phyloP scores from a whole-genome alignment of 345 rosid genomes.

The Hirschfeldia incana region DNA sequence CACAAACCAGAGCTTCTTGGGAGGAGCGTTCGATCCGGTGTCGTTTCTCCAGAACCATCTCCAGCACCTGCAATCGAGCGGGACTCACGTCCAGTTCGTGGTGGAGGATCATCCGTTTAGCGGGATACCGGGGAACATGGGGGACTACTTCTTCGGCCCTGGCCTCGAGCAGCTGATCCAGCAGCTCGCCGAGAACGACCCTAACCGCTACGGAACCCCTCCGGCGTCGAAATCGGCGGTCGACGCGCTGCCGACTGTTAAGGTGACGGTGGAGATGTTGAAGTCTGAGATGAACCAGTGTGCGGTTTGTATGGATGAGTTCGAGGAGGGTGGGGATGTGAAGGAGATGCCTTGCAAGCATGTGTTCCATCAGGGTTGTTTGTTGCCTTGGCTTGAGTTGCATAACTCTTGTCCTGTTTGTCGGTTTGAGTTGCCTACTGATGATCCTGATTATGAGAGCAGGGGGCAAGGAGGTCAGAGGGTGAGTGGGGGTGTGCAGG shows the following conservation, averaged over 20 bases:
- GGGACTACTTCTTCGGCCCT: slow-evolving; percentile 75
- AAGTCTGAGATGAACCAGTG: slow-evolving; percentile 63
- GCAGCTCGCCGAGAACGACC: slow-evolving; percentile 75
- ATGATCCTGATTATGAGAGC: slow-evolving; percentile 63
- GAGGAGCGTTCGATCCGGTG: slow-evolving; percentile 51
- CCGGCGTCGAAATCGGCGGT: slow-evolving; percentile 70
- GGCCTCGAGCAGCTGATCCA: slow-evolving; percentile 79
- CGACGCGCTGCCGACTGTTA: slow-evolving; percentile 54
- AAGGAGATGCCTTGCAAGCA: slow-evolving; percentile 77
- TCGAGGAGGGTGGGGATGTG: slow-evolving; percentile 52
- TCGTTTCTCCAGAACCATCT: slow-evolving; percentile 57
- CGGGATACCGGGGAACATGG: slow-evolving; percentile 43
- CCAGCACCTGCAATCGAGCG: slow-evolving; percentile 53
- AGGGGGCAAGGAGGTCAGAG: slow-evolving; percentile 37
- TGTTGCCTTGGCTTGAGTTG: slow-evolving; percentile 69
- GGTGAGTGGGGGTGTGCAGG: slow-evolving; percentile 22
- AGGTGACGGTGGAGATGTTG: slow-evolving; percentile 46
- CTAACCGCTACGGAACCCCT: slow-evolving; percentile 72
- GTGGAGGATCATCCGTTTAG: slow-evolving; percentile 49
- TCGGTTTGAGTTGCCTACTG: slow-evolving; percentile 70
- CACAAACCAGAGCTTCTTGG: slow-evolving; percentile 18
- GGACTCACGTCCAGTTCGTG: slow-evolving; percentile 66
- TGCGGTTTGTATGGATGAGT: slow-evolving; percentile 71
- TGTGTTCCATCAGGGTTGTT: slow-evolving; percentile 59
- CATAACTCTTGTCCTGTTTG: slow-evolving; percentile 82